These are phyloP conservation scores for Plasmodium vinckei DNA, from an alignment of 169 alveolate species.

Conservation along the genomic window DNA sequence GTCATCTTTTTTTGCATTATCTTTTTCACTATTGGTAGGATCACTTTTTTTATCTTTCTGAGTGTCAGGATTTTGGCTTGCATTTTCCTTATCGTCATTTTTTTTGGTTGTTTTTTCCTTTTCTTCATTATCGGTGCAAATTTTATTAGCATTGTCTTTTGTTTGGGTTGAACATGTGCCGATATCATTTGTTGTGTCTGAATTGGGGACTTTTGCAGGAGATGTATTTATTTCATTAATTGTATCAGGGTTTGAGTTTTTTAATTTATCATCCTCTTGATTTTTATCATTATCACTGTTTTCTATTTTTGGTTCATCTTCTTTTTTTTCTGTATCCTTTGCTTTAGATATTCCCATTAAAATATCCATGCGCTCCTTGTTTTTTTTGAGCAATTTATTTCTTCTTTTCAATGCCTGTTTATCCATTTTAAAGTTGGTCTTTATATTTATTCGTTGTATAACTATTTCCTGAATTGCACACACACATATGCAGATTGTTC, in stretches of 20 bases:
- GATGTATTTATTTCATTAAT: not conserved
- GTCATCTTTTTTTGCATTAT: not conserved
- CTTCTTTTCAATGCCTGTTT: conserved; percentile 39
- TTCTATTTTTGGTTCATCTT: not conserved
- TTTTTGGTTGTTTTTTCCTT: too few relatives aligned
- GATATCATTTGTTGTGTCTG: not conserved
- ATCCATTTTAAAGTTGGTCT: conserved; percentile 21
- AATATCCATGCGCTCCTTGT: conserved; percentile 57
- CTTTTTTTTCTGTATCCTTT: not conserved
- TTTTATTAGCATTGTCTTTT: too few relatives aligned
- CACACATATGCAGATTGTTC: too few relatives aligned
- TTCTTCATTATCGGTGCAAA: too few relatives aligned
- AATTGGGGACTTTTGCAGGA: not conserved
- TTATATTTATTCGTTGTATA: too few relatives aligned
- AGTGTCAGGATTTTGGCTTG: not conserved
- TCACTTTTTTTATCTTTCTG: not conserved
- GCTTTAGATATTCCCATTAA: conserved; percentile 32
- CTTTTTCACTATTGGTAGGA: not conserved
- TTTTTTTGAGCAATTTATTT: conserved; percentile 62
- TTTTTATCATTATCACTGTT: not conserved
- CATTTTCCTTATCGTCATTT: not conserved
- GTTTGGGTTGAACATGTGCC: too few relatives aligned
- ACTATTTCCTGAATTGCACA: too few relatives aligned
- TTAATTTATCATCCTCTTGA: not conserved
- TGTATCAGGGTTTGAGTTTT: not conserved